Base-by-base conservation (phyloP, 257 asterid species). In the Osmanthus fragrans region DNA sequence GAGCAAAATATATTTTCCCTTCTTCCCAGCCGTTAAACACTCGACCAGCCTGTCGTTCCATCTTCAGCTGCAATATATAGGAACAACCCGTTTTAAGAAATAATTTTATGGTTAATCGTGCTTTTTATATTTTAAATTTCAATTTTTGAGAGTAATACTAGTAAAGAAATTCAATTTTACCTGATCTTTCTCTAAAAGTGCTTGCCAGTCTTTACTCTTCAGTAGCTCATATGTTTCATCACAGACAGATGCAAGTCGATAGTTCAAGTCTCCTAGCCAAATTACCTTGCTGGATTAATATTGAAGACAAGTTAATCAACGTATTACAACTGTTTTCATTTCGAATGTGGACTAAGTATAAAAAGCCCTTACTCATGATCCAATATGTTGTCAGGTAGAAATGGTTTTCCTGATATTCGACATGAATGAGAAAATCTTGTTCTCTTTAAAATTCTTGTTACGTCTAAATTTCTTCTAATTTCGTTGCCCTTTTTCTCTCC, bases 191-290 rank as follows among this genome's bases (percentile, higher is more conserved):
- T 88, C 80, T 4, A 94, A 65, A 3, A 92, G 92, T 39, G 93
- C 75, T 76, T 87, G 87, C 99, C 98, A 94, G 4, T 92, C 92
- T 23, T 74, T 90, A 75, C 47, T 91, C 13, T 88, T 78, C 0
- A 91, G 76, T 47, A 91, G 86, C 63, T 90, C 91, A 13, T 67
- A 81, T 0, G 89, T 84, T 74, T 87, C 92, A 8, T 76, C 85
- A 58, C 77, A 73, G 7, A 80, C 74, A 10, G 91, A 82, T 33
- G 89, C 83, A 5, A 94, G 91, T 64, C 99, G 93, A 72, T 94
- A 94, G 75, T 94, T 94, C 82, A 91, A 88, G 84, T 94, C 99
- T 21, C 98, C 99, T 0, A 92, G 86, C 99, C 98, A 94, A 70
- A 94, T 85, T 68, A 94, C 81, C 79, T 88, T 92, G 84, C 98